Conservation (phyloP, 1,284 basidiomycete genomes). For the Lignosus rhinocerotis region DNA sequence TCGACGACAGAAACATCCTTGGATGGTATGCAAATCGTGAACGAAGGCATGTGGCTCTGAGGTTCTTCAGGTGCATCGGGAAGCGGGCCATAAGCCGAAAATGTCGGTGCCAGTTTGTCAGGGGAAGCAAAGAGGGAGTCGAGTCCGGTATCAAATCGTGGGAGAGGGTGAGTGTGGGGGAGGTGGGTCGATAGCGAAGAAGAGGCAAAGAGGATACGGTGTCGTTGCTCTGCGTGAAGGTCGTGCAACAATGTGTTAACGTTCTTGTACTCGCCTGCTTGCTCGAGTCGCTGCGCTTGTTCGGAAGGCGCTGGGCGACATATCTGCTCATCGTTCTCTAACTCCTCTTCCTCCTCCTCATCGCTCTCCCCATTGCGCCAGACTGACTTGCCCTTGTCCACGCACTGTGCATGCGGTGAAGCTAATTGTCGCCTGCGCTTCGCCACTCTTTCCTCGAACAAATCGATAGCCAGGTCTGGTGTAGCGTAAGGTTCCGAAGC, state of each 20-base stretch:
- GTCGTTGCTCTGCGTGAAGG: conserved; percentile 64
- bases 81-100: background rate
- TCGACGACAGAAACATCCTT: conserved; percentile 14
- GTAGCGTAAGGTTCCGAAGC: conserved; percentile 37
- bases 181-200: conserved; percentile 17
- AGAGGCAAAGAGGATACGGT: conserved; percentile 50
- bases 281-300: conserved; percentile 25
- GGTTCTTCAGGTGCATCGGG: background rate
- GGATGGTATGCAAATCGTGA: conserved; percentile 13
- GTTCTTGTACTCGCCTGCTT: conserved; percentile 47
- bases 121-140: background rate
- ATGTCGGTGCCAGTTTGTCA: background rate
- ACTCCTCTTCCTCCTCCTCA: conserved; percentile 36
- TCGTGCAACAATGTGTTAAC: conserved; percentile 66
- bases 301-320: conserved; percentile 25
- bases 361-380: conserved; percentile 18
- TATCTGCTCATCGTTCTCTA: conserved; percentile 30
- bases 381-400: background rate
- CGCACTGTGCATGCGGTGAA: conserved; percentile 17
- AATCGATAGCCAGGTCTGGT: conserved; percentile 23
- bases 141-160: background rate
- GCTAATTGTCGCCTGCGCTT: conserved; percentile 38
- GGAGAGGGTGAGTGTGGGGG: conserved; percentile 1
- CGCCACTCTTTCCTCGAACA: conserved; percentile 27
- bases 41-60: conserved; percentile 3